A percentile compares a stretch with the other conserved stretches of the same genome.
These are phyloP conservation scores for Myxozyma monticola DNA, from an alignment of 805 yeast genomes.

Conservation along the genomic window DNA sequence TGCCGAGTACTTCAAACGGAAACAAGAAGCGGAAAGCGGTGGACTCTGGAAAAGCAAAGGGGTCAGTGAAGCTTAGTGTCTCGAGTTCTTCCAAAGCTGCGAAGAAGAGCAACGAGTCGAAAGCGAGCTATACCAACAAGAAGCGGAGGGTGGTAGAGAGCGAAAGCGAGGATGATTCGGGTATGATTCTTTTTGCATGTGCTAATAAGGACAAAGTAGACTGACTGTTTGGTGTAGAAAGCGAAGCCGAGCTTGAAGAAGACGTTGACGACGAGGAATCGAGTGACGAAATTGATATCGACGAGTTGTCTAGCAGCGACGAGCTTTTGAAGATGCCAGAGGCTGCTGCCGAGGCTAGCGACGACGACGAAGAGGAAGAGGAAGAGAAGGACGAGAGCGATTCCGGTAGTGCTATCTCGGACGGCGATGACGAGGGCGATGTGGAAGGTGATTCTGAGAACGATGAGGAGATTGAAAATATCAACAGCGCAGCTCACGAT, in stretches of 20 bases:
- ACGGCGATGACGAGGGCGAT: slow-evolving; percentile 30
- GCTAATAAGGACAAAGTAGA: neutral
- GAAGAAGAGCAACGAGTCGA: neutral
- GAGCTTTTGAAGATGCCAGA: slow-evolving; percentile 7
- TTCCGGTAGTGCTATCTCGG: slow-evolving; percentile 26
- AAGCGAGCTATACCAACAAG: neutral
- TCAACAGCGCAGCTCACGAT: slow-evolving; percentile 21
- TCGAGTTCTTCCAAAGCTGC: too few species aligned
- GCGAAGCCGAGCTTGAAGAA: slow-evolving; percentile 15
- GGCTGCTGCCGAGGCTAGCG: slow-evolving; percentile 8
- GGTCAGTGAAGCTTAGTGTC: neutral
- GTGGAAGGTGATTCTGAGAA: slow-evolving; percentile 38
- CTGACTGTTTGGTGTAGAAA: neutral
- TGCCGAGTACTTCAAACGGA: too few species aligned
- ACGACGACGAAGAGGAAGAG: slow-evolving; percentile 32
- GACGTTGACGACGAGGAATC: slow-evolving; percentile 24
- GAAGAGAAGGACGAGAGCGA: slow-evolving; percentile 31
- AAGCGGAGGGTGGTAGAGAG: slow-evolving; percentile 14
- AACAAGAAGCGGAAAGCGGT: slow-evolving; percentile 8
- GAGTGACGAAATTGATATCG: slow-evolving; percentile 28
- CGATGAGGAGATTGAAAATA: slow-evolving; percentile 35
- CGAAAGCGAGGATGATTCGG: slow-evolving; percentile 3
- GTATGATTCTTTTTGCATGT: neutral
- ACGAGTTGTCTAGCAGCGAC: slow-evolving; percentile 9
- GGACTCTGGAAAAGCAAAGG: neutral